A percentile compares a stretch with the other conserved stretches of the same genome.
These are phyloP conservation scores for Mycena sanguinolenta DNA, from an alignment of 768 basidiomycete genomes.

Conservation along the genomic window DNA sequence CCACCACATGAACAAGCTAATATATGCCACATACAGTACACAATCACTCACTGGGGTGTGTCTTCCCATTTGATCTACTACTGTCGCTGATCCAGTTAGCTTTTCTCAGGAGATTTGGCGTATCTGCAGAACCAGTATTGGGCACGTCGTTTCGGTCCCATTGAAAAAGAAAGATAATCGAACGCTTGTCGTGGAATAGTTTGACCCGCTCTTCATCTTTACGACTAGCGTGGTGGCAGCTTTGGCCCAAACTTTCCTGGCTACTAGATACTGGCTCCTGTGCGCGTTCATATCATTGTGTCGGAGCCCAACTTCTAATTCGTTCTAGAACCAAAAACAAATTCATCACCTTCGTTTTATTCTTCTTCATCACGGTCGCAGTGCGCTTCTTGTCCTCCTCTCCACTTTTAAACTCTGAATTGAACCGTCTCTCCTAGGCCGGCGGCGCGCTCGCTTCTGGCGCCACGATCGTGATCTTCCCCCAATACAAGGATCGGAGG, in stretches of 20 bases:
- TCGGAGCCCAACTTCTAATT: neutral
- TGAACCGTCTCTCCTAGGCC: no score
- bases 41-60: neutral
- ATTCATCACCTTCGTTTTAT: no score
- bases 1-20: neutral
- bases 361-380: no score
- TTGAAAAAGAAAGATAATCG: constrained; percentile 9
- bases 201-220: constrained; percentile 5
- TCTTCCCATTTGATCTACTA: neutral
- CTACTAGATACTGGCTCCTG: constrained; percentile 13
- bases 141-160: constrained; percentile 1
- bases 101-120: constrained; percentile 7
- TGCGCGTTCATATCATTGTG: constrained; percentile 2
- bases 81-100: constrained; percentile 1
- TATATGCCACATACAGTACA: neutral
- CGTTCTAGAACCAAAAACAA: constrained; percentile 10
- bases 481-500: no score
- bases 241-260: constrained; percentile 19
- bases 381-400: no score
- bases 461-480: no score
- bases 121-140: constrained; percentile 10
- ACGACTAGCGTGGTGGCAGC: constrained; percentile 9
- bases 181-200: constrained; percentile 3
- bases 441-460: no score
- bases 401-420: no score